Evolutionary conservation across 768 basidiomycete genomes (phyloP).

Genomic region (Rhizopogon vulgaris): DNA sequence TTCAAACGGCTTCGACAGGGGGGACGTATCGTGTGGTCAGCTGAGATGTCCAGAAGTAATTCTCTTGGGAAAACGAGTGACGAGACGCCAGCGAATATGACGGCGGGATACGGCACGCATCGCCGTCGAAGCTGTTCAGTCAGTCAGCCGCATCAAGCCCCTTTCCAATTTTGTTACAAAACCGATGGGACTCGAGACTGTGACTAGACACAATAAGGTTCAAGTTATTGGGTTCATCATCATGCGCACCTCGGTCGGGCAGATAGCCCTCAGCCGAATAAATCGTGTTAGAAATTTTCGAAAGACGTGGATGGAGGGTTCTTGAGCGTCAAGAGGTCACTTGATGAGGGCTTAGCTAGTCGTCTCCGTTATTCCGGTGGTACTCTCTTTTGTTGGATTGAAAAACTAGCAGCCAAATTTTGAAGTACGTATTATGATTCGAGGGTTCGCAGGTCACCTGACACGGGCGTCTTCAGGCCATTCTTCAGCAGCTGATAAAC

Average conservation of each 20-base stretch:
- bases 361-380: not conserved
- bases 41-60: not conserved
- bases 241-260: not conserved
- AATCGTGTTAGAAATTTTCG: not conserved
- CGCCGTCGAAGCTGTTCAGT: not conserved
- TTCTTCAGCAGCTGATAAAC: not conserved
- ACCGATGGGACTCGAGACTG: not conserved
- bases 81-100: not conserved
- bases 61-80: not conserved
- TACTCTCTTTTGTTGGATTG: not conserved
- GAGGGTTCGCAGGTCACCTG: no score
- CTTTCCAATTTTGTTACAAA: not conserved
- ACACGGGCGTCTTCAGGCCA: not conserved
- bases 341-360: not conserved
- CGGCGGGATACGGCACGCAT: conserved; percentile 1
- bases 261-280: not conserved
- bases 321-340: not conserved
- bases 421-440: no score
- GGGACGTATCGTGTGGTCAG: not conserved
- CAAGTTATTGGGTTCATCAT: not conserved
- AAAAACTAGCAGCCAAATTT: not conserved
- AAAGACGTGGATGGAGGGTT: not conserved
- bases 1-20: not conserved
- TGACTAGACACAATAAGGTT: not conserved
- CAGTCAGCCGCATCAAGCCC: not conserved